Evolutionary conservation across 805 yeast species (phyloP).

Genomic region (Wickerhamomyces bovis): DNA sequence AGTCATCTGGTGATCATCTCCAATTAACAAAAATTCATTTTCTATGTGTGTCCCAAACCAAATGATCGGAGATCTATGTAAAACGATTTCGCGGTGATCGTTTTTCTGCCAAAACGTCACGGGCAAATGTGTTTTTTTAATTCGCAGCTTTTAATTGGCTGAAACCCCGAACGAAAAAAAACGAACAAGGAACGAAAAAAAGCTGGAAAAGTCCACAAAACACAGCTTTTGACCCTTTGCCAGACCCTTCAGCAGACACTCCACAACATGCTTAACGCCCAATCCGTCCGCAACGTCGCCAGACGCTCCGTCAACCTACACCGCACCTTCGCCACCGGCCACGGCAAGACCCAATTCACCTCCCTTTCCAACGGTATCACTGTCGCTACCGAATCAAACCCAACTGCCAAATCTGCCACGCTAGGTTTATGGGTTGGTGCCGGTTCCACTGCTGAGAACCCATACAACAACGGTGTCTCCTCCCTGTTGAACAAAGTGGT

Average conservation of each 20-base stretch:
- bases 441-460: slow-evolving; percentile 75
- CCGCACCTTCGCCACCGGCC: slow-evolving; percentile 54
- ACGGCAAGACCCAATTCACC: slow-evolving; percentile 61
- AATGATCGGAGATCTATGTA: not conserved
- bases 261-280: slow-evolving; percentile 21
- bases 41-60: not conserved
- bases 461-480: slow-evolving; percentile 78
- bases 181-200: not conserved
- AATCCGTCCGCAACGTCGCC: slow-evolving; percentile 16
- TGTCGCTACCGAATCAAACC: slow-evolving; percentile 62
- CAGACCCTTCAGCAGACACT: not conserved
- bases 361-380: slow-evolving; percentile 69
- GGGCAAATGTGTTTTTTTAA: slow-evolving; percentile 11
- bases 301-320: slow-evolving; percentile 13
- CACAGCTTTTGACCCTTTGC: not conserved
- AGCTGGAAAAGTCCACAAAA: not conserved
- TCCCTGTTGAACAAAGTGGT: slow-evolving; percentile 53
- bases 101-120: slow-evolving; percentile 1
- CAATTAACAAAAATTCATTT: not conserved
- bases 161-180: not conserved
- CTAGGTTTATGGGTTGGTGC: slow-evolving; percentile 70
- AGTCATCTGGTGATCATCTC: not conserved
- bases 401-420: slow-evolving; percentile 47
- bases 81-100: not conserved
- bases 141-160: slow-evolving; percentile 17